Conservation (phyloP, 2,329 filamentous ascomycete genomes). For the Fusarium sublunatum region DNA sequence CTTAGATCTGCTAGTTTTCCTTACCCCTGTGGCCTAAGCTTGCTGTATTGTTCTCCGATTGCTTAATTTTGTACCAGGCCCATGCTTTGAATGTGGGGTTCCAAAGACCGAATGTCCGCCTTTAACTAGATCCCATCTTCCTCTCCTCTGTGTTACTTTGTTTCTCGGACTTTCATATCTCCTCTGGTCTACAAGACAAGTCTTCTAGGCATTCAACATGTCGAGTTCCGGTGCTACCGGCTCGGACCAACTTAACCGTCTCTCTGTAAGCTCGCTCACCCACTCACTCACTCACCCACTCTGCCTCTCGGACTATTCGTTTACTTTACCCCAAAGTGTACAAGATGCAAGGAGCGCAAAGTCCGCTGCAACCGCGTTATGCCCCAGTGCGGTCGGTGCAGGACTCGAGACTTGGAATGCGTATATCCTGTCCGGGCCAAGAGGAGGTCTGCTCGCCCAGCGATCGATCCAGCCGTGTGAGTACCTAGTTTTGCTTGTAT, state of each 20-base stretch:
- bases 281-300: too few relatives aligned
- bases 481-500: background rate
- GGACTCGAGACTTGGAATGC: constrained; percentile 43
- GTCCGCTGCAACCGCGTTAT: constrained; percentile 48
- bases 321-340: constrained; percentile 34
- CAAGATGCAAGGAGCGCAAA: constrained; percentile 47
- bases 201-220: constrained; percentile 21
- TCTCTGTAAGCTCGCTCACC: constrained; percentile 34
- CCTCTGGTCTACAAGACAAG: background rate
- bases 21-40: background rate
- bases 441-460: constrained; percentile 36
- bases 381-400: constrained; percentile 47
- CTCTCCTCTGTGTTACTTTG: background rate
- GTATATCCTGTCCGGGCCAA: constrained; percentile 46
- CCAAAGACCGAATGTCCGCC: constrained; percentile 30
- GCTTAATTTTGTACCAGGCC: constrained; percentile 11
- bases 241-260: constrained; percentile 41
- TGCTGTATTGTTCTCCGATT: constrained; percentile 18
- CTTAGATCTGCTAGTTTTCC: constrained; percentile 7
- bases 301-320: background rate
- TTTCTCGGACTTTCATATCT: constrained; percentile 16
- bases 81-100: constrained; percentile 13
- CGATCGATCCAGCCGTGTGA: constrained; percentile 35
- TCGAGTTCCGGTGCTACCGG: constrained; percentile 13
- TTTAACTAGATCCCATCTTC: background rate